A percentile compares a stretch with the other conserved stretches of the same genome.
Conservation (phyloP, 73 alveolate species). For the Effrenium voratum region DNA sequence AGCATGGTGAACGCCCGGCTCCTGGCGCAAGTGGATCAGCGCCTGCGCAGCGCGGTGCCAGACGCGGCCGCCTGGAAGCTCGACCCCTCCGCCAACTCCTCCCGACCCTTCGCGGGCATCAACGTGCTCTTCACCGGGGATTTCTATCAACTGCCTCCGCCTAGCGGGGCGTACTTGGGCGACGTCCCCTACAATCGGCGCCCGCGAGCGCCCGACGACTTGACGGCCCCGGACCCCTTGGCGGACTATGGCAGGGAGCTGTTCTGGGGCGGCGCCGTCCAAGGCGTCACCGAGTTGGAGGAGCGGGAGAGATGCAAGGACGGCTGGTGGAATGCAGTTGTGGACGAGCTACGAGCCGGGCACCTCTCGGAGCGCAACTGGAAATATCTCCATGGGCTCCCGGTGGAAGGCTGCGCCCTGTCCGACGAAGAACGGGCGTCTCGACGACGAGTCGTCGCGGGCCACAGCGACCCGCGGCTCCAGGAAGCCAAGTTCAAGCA, state of each 20-base stretch:
- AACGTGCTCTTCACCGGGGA: conserved; percentile 26
- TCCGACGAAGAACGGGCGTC: conserved; percentile 2
- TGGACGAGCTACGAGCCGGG: conserved; percentile 56
- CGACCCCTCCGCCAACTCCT: not conserved
- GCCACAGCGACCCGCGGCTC: conserved; percentile 28
- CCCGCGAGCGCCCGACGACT: not conserved
- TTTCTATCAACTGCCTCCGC: conserved; percentile 58
- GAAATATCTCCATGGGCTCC: not conserved
- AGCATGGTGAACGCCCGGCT: conserved; percentile 34
- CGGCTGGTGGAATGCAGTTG: conserved; percentile 55
- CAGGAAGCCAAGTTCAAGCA: conserved; percentile 1
- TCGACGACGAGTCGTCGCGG: conserved; percentile 4
- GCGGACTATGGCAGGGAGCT: conserved; percentile 11
- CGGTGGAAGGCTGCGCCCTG: conserved; percentile 47
- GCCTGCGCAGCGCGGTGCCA: conserved; percentile 33
- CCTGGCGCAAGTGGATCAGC: not conserved
- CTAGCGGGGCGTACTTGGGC: conserved; percentile 48
- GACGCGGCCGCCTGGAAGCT: conserved; percentile 9
- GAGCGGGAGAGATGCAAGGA: conserved; percentile 36
- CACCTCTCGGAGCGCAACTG: conserved; percentile 25
- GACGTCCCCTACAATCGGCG: not conserved
- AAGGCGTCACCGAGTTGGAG: conserved; percentile 2
- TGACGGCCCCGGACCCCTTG: conserved; percentile 10
- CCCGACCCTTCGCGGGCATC: conserved; percentile 60
- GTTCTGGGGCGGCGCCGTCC: conserved; percentile 31